Percentiles rank a stretch among this genome's conserved stretches.
These are phyloP conservation scores for Paecilomyces sp. DNA, from an alignment of 2,329 filamentous ascomycete genomes.

Conservation along the genomic window DNA sequence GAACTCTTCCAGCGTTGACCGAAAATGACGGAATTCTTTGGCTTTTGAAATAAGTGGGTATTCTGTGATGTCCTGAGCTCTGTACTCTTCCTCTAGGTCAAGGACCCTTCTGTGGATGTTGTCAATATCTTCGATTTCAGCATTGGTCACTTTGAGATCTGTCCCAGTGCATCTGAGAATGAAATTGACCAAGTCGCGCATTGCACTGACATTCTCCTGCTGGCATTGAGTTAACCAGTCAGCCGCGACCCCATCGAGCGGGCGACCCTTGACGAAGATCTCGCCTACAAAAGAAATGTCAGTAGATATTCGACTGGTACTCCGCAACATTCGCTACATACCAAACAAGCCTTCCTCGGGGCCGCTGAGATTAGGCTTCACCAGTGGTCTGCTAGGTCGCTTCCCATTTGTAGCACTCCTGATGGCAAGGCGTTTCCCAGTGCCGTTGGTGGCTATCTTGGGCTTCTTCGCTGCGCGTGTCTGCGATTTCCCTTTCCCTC, in stretches of 20 bases:
- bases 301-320: constrained; percentile 10
- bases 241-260: constrained; percentile 49
- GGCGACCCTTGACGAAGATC: constrained; percentile 51
- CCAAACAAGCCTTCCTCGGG: constrained; percentile 53
- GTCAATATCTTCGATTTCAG: constrained; percentile 86
- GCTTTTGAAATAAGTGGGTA: constrained; percentile 85
- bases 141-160: constrained; percentile 65
- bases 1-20: constrained; percentile 69
- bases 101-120: constrained; percentile 69
- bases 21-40: constrained; percentile 70
- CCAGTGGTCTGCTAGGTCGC: constrained; percentile 44
- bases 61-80: constrained; percentile 75
- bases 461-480: constrained; percentile 45
- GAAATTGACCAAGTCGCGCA: constrained; percentile 56
- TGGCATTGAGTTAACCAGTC: constrained; percentile 53
- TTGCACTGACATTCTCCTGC: constrained; percentile 46
- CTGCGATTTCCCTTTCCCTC: constrained; percentile 25
- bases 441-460: constrained; percentile 46
- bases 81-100: constrained; percentile 83
- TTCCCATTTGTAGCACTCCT: constrained; percentile 43
- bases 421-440: constrained; percentile 46
- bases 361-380: constrained; percentile 45
- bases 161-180: constrained; percentile 68
- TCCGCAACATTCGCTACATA: constrained; percentile 19
- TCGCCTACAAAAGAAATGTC: constrained; percentile 39